Conservation (phyloP, 148 eudicot species). For the Rhododendron vialii region DNA sequence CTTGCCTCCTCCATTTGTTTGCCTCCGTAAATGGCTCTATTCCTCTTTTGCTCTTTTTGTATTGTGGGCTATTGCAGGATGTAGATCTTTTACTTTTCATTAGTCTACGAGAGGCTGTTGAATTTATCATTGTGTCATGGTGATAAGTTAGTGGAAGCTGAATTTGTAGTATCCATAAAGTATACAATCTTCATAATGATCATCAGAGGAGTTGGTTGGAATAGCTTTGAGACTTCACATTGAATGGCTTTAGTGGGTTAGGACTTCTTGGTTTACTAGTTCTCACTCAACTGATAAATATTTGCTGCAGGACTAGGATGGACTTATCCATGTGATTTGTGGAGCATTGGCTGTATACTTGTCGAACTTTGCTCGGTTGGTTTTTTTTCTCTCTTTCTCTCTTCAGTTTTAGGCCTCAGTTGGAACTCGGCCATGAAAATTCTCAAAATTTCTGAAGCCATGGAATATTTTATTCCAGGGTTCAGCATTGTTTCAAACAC, state of each 20-base stretch:
- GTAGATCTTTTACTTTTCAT: not conserved
- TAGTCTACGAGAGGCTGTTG: not conserved
- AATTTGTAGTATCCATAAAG: not conserved
- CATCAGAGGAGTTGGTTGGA: not conserved
- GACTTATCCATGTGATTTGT: constrained; percentile 84
- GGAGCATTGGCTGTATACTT: constrained; percentile 89
- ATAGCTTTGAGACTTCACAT: not conserved
- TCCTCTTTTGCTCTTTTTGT: not conserved
- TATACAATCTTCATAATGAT: not conserved
- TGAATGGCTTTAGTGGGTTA: not conserved
- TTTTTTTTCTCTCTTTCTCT: not conserved
- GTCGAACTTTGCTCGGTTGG: constrained; percentile 79
- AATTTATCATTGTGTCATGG: not conserved
- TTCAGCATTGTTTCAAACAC: constrained; percentile 74
- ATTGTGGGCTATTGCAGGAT: not conserved
- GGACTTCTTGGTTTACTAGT: not conserved
- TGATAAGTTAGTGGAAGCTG: not conserved
- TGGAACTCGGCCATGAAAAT: not conserved
- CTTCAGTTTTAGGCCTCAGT: not conserved
- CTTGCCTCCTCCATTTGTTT: not conserved
- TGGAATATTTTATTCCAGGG: constrained; percentile 43
- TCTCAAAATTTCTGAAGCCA: not conserved
- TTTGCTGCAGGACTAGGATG: constrained; percentile 70
- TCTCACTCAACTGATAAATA: not conserved
- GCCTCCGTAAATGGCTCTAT: not conserved